Conservation (phyloP, 148 eudicot genomes). For the Arbutus unedo region DNA sequence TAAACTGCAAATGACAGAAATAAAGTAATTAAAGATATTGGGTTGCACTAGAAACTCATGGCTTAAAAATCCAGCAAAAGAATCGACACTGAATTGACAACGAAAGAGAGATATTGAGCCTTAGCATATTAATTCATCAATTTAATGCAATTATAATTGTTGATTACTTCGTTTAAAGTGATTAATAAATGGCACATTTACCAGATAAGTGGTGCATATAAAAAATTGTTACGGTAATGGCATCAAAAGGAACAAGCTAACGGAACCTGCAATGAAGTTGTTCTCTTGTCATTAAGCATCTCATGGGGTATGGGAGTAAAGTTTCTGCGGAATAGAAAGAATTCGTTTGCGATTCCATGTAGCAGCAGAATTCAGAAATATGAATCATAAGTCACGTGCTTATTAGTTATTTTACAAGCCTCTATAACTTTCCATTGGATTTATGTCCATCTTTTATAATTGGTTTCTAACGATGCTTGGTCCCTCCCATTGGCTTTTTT, state of each 20-base stretch:
- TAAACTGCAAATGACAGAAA: slow-evolving; percentile 54
- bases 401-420: neutral
- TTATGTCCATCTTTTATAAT: neutral
- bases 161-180: neutral
- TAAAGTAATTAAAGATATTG: neutral
- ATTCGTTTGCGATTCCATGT: neutral
- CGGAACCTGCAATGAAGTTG: neutral
- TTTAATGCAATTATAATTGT: neutral
- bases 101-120: neutral
- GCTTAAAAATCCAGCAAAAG: neutral
- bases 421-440: neutral
- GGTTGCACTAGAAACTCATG: neutral
- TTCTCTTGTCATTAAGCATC: neutral
- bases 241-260: neutral
- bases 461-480: neutral
- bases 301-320: neutral
- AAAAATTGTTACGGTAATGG: neutral
- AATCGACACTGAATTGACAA: neutral
- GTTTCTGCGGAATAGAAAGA: neutral
- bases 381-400: neutral
- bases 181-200: neutral
- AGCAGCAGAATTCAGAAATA: neutral
- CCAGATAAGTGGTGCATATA: neutral
- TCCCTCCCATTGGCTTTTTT: neutral
- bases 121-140: neutral